Conservation (phyloP, 2,329 filamentous ascomycete species). For the Scleromitrula shiraiana region DNA sequence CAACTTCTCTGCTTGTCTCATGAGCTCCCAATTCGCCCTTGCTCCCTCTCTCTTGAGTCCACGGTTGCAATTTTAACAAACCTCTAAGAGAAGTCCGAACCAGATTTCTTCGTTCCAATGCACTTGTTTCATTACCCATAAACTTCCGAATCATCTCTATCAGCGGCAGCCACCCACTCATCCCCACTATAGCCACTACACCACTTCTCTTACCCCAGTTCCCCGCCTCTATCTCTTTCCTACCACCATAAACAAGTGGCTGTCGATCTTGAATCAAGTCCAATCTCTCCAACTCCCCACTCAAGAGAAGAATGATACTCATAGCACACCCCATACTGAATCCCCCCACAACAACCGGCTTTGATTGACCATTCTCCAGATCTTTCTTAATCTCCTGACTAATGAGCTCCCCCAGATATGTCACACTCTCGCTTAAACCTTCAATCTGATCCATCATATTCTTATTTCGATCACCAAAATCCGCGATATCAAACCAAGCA, state of each 20-base stretch:
- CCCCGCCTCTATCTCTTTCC: no score
- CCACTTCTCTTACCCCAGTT: conserved; percentile 5
- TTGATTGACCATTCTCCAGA: background rate
- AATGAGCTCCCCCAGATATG: conserved; percentile 14
- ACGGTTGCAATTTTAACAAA: no score
- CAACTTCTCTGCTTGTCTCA: background rate
- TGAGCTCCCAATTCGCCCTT: background rate
- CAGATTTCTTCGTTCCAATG: no score
- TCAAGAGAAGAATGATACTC: conserved; percentile 14
- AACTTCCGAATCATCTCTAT: conserved; percentile 10
- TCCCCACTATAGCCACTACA: conserved; percentile 13
- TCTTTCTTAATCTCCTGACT: conserved; percentile 7
- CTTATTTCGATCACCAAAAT: conserved; percentile 20
- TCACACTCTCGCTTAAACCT: conserved; percentile 12
- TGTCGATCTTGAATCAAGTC: no score
- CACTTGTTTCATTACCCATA: no score
- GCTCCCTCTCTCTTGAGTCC: background rate
- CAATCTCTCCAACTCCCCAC: conserved; percentile 12
- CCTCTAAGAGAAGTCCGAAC: no score
- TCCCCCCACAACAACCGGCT: conserved; percentile 15
- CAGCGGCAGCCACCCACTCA: conserved; percentile 26
- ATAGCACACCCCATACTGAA: conserved; percentile 23
- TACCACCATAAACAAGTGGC: no score
- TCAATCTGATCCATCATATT: no score
- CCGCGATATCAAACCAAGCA: conserved; percentile 26